phyloP scores from a whole-genome alignment of 2,329 filamentous ascomycete genomes.

The Pseudogymnoascus pannorum region DNA sequence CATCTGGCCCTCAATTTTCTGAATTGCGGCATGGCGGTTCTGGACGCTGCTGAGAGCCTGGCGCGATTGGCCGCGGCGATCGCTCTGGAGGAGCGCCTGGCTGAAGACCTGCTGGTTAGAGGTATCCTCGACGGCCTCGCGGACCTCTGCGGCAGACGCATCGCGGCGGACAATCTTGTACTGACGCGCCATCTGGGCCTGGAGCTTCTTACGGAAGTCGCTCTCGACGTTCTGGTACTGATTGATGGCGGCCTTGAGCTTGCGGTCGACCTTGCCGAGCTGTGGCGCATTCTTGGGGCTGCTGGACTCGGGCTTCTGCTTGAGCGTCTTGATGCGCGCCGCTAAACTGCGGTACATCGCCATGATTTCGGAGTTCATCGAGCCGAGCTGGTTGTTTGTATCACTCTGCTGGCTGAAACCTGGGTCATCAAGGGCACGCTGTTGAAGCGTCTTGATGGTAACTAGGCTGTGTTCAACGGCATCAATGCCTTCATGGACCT shows the following conservation, averaged over 20 bases:
- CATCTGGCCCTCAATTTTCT: conserved; percentile 89
- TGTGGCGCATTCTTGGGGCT: conserved; percentile 69
- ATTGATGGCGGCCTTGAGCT: conserved; percentile 73
- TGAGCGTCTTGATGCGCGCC: conserved; percentile 72
- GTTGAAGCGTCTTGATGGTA: conserved; percentile 57
- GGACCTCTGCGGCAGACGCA: conserved; percentile 72
- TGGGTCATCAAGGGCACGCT: conserved; percentile 64
- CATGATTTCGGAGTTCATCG: conserved; percentile 73
- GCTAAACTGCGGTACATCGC: conserved; percentile 71
- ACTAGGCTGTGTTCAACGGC: conserved; percentile 65
- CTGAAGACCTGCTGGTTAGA: conserved; percentile 72
- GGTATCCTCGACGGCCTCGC: conserved; percentile 66
- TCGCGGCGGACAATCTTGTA: conserved; percentile 85
- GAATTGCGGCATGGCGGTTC: conserved; percentile 76
- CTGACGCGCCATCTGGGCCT: conserved; percentile 80
- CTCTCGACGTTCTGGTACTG: conserved; percentile 75
- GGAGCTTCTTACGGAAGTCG: conserved; percentile 69
- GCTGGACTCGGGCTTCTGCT: conserved; percentile 69
- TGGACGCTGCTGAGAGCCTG: conserved; percentile 72
- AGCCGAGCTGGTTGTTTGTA: conserved; percentile 63
- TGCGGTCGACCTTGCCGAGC: conserved; percentile 71
- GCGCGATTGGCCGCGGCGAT: conserved; percentile 73
- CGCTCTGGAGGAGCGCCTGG: conserved; percentile 75
- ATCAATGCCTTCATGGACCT: conserved; percentile 71
- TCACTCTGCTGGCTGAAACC: conserved; percentile 62